A percentile compares a stretch with the other conserved stretches of the same genome.
Evolutionary conservation across 345 rosid species (phyloP).

Genomic region (Erodium maritimum): DNA sequence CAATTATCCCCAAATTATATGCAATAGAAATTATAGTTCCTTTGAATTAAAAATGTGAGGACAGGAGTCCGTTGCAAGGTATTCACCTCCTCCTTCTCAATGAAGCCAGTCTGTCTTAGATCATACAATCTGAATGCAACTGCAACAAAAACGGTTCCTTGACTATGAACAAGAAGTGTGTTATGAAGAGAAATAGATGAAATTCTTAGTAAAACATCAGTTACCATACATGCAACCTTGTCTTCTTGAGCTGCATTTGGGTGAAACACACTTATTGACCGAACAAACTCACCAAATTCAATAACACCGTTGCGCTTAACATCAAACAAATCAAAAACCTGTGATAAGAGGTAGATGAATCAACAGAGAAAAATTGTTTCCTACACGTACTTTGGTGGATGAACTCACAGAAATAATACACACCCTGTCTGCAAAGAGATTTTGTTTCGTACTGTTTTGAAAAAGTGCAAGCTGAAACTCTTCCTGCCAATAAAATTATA

Average conservation of each 20-base stretch:
- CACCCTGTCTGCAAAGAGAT: slow-evolving; percentile 47
- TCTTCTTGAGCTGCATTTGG: slow-evolving; percentile 11
- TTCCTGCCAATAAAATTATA: slow-evolving; percentile 21
- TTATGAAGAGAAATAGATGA: background rate
- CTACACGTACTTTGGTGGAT: background rate
- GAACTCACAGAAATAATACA: background rate
- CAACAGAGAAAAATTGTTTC: background rate
- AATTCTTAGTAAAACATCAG: background rate
- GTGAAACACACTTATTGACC: slow-evolving; percentile 19
- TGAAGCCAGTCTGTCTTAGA: slow-evolving; percentile 21
- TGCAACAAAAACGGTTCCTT: slow-evolving; percentile 3
- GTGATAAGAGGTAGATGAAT: background rate
- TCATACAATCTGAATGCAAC: slow-evolving; percentile 22
- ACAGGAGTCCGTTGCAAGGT: background rate
- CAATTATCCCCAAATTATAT: too few species aligned
- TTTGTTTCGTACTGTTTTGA: slow-evolving; percentile 28
- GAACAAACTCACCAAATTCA: slow-evolving; percentile 20
- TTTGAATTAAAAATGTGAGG: background rate
- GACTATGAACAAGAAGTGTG: background rate
- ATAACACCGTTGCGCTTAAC: slow-evolving; percentile 14
- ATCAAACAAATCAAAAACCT: slow-evolving; percentile 21
- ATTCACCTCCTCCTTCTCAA: slow-evolving; percentile 22
- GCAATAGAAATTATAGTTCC: background rate
- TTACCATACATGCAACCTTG: slow-evolving; percentile 14
- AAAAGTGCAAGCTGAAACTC: slow-evolving; percentile 39